Conservation (phyloP, 805 yeast genomes). For the Kodamaea hsintzibuensis region DNA sequence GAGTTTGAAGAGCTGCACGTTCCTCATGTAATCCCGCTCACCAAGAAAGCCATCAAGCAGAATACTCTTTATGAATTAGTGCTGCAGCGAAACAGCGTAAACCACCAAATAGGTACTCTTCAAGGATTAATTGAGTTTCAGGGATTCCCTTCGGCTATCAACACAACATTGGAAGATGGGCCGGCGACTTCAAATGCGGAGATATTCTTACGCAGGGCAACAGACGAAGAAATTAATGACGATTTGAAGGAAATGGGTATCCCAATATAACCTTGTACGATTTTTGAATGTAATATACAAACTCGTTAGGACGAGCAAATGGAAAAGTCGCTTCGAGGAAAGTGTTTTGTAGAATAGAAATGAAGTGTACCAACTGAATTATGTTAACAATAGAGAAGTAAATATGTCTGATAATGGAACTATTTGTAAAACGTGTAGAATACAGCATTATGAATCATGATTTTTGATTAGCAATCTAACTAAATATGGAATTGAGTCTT, state of each 20-base stretch:
- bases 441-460: too few species aligned
- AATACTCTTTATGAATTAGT: conserved; percentile 46
- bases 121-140: conserved; percentile 65
- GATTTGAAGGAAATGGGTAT: conserved; percentile 72
- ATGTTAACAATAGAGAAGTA: too few species aligned
- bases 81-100: conserved; percentile 64
- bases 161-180: conserved; percentile 40
- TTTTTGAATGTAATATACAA: not conserved
- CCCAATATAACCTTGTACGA: conserved; percentile 1
- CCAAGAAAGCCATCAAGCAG: conserved; percentile 38
- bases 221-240: conserved; percentile 68
- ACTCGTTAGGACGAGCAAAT: not conserved
- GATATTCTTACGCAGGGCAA: conserved; percentile 53
- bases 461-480: too few species aligned
- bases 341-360: not conserved
- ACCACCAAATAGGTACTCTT: conserved; percentile 68
- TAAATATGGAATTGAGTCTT: too few species aligned
- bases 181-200: conserved; percentile 27
- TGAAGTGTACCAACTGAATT: too few species aligned
- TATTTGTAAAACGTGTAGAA: too few species aligned
- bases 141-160: conserved; percentile 77
- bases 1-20: conserved; percentile 10
- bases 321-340: not conserved
- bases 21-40: conserved; percentile 17
- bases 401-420: too few species aligned